Conservation (phyloP, 192 early-diverging fungal genomes). For the Entophlyctis helioformis region DNA sequence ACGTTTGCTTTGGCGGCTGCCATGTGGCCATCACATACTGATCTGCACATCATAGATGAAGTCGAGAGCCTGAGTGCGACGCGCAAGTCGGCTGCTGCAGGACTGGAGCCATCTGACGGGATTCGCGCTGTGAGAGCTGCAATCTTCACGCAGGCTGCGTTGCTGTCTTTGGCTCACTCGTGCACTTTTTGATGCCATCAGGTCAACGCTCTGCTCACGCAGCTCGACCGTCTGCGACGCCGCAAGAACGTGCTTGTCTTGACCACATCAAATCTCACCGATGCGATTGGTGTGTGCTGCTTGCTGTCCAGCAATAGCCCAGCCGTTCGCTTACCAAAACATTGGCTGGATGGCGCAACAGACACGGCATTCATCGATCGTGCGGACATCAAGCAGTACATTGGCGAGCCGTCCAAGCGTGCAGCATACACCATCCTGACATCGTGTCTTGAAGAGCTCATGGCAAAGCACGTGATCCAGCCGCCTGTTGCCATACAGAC, state of each 20-base stretch:
- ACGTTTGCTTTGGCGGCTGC: neutral
- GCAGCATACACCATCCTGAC: conserved; percentile 46
- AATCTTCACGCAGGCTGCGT: no score
- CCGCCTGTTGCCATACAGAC: no score
- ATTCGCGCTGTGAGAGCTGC: conserved; percentile 37
- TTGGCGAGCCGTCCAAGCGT: conserved; percentile 32
- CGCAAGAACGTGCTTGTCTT: conserved; percentile 53
- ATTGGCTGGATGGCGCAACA: no score
- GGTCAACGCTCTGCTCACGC: conserved; percentile 59
- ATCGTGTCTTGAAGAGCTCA: conserved; percentile 39
- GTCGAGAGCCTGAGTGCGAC: conserved; percentile 61
- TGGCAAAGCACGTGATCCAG: conserved; percentile 27
- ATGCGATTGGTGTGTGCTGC: conserved; percentile 16
- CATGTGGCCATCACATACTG: neutral
- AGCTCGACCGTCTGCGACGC: conserved; percentile 52
- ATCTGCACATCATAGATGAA: conserved; percentile 34
- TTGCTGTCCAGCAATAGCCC: no score
- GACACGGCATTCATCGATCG: conserved; percentile 52
- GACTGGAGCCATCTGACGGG: conserved; percentile 58
- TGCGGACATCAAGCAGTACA: conserved; percentile 52
- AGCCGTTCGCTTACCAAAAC: no score
- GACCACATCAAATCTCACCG: conserved; percentile 61
- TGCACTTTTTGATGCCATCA: no score
- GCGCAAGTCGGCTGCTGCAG: conserved; percentile 43
- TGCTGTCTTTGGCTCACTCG: no score